Base-by-base conservation (phyloP, 371 early-diverging fungal species). In the Choanephora cucurbitarum region DNA sequence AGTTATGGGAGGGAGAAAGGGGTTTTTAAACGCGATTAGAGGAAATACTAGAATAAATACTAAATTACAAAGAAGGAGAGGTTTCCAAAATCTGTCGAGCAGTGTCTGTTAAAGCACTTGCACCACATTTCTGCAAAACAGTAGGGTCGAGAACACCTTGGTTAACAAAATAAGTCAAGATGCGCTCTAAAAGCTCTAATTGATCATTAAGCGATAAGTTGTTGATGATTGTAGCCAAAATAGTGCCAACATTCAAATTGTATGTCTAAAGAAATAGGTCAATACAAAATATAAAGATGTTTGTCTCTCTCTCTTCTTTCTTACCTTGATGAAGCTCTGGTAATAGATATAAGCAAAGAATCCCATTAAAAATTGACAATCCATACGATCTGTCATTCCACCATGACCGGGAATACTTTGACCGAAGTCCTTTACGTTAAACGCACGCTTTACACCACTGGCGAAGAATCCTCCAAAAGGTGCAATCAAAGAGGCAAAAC, bases 391-490 rank as follows among this genome's bases (percentile, higher is more conserved):
- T 0, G 98, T 95, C 51, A 99, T 77, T 14, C 99, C 99, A 55
- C 99, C 99, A 63, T 98, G 97, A 22, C 97, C 98, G 6, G 99
- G 99, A 64, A 99, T 99, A 41, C 90, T 88, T 57, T 94, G 86
- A 15, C 97, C 95, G 72, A 99, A 99, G 72, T 99, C 99, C 67
- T 99, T 99, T 68, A 98, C 90, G 55, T 97, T 93, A 79, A 97
- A 98, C 0, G 98, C 97, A 34, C 99, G 84, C 76, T 99, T 99
- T 42, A 95, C 89, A 4, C 95, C 99, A 66, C 94, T 94, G 13
- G 99, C 99, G 80, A 99, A 96, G 84, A 99, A 99, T 5, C 99
- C 99, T 41, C 98, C 98, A 79, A 99, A 98, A 11, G 99, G 99
- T 33, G 99, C 99, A 64, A 99, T 94, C 56, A 98, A 67, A 2